A percentile compares a stretch with the other conserved stretches of the same genome.
Conservation (phyloP, 805 yeast species). For the Candida tibetensis region DNA sequence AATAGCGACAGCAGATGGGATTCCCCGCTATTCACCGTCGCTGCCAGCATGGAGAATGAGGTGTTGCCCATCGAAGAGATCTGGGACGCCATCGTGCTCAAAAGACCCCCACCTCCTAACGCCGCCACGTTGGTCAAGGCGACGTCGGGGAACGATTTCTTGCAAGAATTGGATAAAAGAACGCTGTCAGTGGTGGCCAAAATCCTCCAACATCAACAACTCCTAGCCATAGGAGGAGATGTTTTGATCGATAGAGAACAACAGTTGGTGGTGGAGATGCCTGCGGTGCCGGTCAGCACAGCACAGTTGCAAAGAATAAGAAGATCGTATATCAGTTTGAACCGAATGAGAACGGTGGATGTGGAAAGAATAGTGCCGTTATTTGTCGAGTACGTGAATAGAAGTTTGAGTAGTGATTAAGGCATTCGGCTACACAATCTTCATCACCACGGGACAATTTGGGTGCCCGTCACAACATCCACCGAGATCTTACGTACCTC, state of each 20-base stretch:
- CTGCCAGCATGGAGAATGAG: constrained; percentile 48
- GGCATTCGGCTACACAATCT: no score
- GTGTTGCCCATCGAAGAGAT: constrained; percentile 63
- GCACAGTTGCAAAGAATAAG: constrained; percentile 82
- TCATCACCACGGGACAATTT: no score
- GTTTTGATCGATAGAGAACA: constrained; percentile 46
- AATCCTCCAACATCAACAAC: constrained; percentile 60
- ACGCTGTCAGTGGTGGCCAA: constrained; percentile 65
- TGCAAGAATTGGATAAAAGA: constrained; percentile 71
- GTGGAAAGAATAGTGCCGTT: constrained; percentile 61
- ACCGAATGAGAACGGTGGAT: constrained; percentile 75
- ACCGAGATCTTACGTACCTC: no score
- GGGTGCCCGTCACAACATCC: no score
- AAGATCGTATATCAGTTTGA: constrained; percentile 77
- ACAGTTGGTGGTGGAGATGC: constrained; percentile 56
- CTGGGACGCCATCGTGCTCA: constrained; percentile 58
- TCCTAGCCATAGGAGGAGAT: constrained; percentile 46
- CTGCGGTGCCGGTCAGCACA: constrained; percentile 56
- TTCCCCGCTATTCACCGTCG: constrained; percentile 77
- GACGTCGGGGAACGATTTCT: constrained; percentile 69
- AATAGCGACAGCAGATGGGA: constrained; percentile 88
- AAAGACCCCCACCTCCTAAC: constrained; percentile 71
- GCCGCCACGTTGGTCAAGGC: constrained; percentile 82
- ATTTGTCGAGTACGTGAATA: constrained; percentile 75
- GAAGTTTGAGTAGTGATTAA: constrained; percentile 48